phyloP scores from a whole-genome alignment of 1,284 basidiomycete species.

The Microbotryum lychnidis-dioicae region DNA sequence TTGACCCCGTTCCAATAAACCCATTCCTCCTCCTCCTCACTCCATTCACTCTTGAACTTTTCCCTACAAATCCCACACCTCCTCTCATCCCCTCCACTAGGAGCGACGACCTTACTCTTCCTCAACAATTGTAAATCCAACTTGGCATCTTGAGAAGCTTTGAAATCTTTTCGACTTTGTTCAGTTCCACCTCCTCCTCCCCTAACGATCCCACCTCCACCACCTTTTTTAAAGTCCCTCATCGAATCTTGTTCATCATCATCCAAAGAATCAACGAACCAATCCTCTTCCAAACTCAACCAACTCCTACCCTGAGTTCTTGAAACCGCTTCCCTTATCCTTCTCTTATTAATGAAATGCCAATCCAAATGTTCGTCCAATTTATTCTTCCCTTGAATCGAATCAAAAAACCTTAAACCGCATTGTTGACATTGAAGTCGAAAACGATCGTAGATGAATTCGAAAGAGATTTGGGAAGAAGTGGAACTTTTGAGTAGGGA shows the following conservation, averaged over 20 bases:
- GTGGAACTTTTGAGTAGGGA: slow-evolving; percentile 4
- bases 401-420: slow-evolving; percentile 74
- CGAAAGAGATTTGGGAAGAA: slow-evolving; percentile 3
- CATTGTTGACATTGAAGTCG: slow-evolving; percentile 88
- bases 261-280: not conserved
- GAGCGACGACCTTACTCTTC: slow-evolving; percentile 75
- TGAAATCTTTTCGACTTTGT: slow-evolving; percentile 32
- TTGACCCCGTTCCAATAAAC: slow-evolving; percentile 84
- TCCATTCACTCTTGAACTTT: slow-evolving; percentile 78
- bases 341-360: slow-evolving; percentile 92
- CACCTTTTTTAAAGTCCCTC: too few species aligned
- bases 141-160: slow-evolving; percentile 58
- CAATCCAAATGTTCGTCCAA: slow-evolving; percentile 90
- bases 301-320: slow-evolving; percentile 85
- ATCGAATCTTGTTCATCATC: slow-evolving; percentile 1
- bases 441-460: slow-evolving; percentile 63
- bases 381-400: slow-evolving; percentile 57
- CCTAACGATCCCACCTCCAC: too few species aligned
- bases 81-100: slow-evolving; percentile 54
- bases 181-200: slow-evolving; percentile 11
- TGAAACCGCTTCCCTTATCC: slow-evolving; percentile 71
- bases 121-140: slow-evolving; percentile 56
- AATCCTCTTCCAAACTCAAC: slow-evolving; percentile 70
- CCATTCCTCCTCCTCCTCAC: slow-evolving; percentile 98
- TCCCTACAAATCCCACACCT: slow-evolving; percentile 98